These are phyloP conservation scores for Fusarium compactum DNA, from an alignment of 2,329 filamentous ascomycete species.

Conservation along the genomic window DNA sequence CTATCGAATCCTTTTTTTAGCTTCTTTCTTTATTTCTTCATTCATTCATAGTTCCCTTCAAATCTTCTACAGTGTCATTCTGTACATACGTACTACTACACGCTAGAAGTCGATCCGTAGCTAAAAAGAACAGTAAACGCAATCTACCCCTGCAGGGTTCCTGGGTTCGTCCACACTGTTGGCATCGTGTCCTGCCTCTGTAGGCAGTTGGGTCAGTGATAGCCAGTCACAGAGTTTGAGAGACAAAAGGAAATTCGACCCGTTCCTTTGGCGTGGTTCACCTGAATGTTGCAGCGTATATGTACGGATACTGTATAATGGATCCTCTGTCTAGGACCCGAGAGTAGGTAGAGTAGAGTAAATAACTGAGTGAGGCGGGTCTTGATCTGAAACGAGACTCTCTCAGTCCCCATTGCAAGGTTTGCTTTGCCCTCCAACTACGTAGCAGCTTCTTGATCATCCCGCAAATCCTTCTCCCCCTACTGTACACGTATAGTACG, in stretches of 20 bases:
- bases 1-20: slow-evolving; percentile 40
- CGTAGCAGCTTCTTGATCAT: slow-evolving; percentile 9
- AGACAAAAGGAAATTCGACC: slow-evolving; percentile 29
- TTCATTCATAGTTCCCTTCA: background rate
- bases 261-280: slow-evolving; percentile 36
- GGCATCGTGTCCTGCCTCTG: slow-evolving; percentile 33
- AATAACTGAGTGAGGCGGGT: slow-evolving; percentile 17
- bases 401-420: slow-evolving; percentile 29
- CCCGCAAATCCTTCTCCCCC: slow-evolving; percentile 25
- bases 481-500: background rate
- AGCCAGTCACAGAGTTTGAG: background rate
- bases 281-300: slow-evolving; percentile 42
- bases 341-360: background rate
- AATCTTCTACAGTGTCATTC: slow-evolving; percentile 10
- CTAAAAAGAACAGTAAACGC: background rate
- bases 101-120: slow-evolving; percentile 18
- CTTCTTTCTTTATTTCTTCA: slow-evolving; percentile 18
- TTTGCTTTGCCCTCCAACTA: slow-evolving; percentile 29
- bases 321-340: slow-evolving; percentile 10
- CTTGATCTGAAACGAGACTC: slow-evolving; percentile 43
- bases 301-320: background rate
- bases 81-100: background rate
- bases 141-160: slow-evolving; percentile 34
- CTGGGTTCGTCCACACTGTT: slow-evolving; percentile 28
- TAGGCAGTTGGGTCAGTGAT: slow-evolving; percentile 10